A percentile compares a stretch with the other conserved stretches of the same genome.
Evolutionary conservation across 169 alveolate species (phyloP).

Genomic region (Babesia divergens): DNA sequence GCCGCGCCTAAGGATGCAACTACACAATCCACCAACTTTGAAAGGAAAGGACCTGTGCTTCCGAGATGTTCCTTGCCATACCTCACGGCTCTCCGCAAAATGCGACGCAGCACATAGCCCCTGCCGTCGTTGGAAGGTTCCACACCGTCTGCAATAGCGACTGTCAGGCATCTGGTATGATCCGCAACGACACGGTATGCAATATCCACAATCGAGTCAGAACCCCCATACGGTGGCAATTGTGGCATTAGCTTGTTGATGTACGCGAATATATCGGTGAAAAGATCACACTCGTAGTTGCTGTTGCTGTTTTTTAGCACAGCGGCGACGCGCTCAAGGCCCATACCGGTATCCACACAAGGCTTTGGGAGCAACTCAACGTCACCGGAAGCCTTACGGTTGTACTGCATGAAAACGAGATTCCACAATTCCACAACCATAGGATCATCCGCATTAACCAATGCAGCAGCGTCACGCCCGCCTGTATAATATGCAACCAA

Average conservation of each 20-base stretch:
- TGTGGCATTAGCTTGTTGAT: conserved; percentile 73
- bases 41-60: conserved; percentile 81
- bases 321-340: conserved; percentile 90
- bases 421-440: conserved; percentile 94
- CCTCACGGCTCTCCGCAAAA: conserved; percentile 88
- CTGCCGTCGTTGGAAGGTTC: conserved; percentile 91
- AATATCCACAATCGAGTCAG: conserved; percentile 83
- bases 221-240: conserved; percentile 81
- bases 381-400: conserved; percentile 82
- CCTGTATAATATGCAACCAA: conserved; percentile 68
- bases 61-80: conserved; percentile 80
- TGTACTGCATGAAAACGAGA: conserved; percentile 92
- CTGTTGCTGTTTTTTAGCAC: conserved; percentile 80
- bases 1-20: conserved; percentile 79
- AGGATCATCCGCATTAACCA: conserved; percentile 91
- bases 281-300: conserved; percentile 92
- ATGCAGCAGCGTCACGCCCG: conserved; percentile 84
- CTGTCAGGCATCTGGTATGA: conserved; percentile 88
- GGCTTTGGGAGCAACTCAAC: conserved; percentile 85
- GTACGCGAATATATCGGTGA: conserved; percentile 79
- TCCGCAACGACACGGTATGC: conserved; percentile 93
- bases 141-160: conserved; percentile 90
- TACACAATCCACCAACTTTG: conserved; percentile 82
- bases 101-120: conserved; percentile 89
- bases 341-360: conserved; percentile 94